Evolutionary conservation across 495 filamentous ascomycete genomes (phyloP), one percentile per base, ranked within the genome.

Genomic region (Penicillium maclennaniae): DNA sequence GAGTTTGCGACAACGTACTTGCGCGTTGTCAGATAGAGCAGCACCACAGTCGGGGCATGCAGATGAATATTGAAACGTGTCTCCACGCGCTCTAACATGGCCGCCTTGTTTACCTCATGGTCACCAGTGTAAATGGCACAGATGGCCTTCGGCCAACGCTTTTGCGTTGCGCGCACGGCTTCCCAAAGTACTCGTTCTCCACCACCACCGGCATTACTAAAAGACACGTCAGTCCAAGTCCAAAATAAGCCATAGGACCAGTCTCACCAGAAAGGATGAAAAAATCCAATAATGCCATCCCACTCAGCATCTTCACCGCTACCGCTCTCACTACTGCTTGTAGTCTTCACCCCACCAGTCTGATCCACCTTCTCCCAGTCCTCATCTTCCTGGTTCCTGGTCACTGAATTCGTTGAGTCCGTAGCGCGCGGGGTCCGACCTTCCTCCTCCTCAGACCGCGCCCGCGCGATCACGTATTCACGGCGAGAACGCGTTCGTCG

Each of bases 141-240:
- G 56, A 91, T 84, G 21, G 90, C 90, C 43, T 87, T 86, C 4
- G 92, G 92, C 85, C 89, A 95, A 54, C 88, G 83, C 53, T 84
- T 82, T 71, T 97, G 93, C 6, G 90, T 96, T 26, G 95, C 89
- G 58, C 87, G 84, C 48, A 98, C 86, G 9, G 95, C 93, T 55
- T 92, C 92, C 91, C 93, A 98, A 39, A 98, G 82, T 26, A 98
- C 95, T 67, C 93, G 81, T 73, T 98, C 93, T 52, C 95, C 93
- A 38, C 93, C 93, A 28, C 93, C 93, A 25, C 92, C 93, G 38
- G 93, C 95, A 73, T 97, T 97, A 69, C 90, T 92, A 58, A 52
- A 20, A 38, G 25, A 44, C 17, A 16, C 7, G 40, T 51, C 20
- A 54, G 51, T 45, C 49, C 20, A 34, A 25, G 19, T 21, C n/a